Evolutionary conservation across 805 yeast genomes (phyloP), one percentile per base, ranked within the genome.

Genomic region (Sugiyamaella qingdaonensis): DNA sequence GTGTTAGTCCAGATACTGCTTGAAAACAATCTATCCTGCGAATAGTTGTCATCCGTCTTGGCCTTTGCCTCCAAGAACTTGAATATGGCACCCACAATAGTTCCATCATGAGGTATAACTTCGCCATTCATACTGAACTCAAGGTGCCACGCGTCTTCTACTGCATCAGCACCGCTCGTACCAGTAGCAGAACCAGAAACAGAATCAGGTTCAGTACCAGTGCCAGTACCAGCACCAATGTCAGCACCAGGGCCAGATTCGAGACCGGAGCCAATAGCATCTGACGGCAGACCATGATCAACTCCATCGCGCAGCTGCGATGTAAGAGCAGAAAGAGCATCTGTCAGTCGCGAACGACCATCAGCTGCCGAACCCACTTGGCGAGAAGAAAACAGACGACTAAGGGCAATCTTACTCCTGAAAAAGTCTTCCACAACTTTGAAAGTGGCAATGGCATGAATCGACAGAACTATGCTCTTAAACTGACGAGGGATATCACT

Each of bases 11-110:
- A 88, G 14, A 88, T 54, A 13, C 52, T 46, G 9, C 52, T 41
- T 11, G 58, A 50, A 47, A 58, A 60, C 27, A 31, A 43, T 7
- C 45, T 41, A 14, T 50, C 32, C 9, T 18, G 27, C 18, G 50
- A 47, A 32, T 55, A 57, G 14, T 49, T 33, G 13, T 35, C 32
- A 18, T 49, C 41, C 32, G 48, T 54, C 34, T 41, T 41, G 7
- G 53, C 55, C 24, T 41, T 48, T 3, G 44, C 41, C 36, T 48
- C 58, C 50, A 61, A 46, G 33, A 43, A 48, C 36, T 57, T 56
- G 51, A 53, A 62, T 11, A 86, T 72, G 0, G 89, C 91, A 0
- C 94, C 94, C 67, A 82, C 86, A 1, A 88, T 76, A 0, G 96
- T 88, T 0, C 87, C 80, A 49, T 80, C 87, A 36, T 73, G 73